A percentile compares a stretch with the other conserved stretches of the same genome.
Evolutionary conservation across 2,329 filamentous ascomycete genomes (phyloP).

Genomic region (Colletotrichum neosansevieriae): DNA sequence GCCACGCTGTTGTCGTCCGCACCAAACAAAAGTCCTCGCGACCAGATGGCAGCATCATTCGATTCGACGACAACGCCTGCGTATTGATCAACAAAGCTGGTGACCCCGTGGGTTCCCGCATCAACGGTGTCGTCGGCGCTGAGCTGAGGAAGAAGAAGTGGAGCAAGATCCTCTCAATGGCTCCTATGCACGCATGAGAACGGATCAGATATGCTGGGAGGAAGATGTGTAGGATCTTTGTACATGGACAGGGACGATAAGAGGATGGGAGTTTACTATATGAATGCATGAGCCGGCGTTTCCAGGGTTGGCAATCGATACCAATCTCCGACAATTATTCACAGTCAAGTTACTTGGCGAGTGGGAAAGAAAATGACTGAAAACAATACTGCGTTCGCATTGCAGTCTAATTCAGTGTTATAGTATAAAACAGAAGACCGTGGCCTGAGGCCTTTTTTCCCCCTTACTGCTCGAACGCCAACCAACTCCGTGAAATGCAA

Average conservation of each 20-base stretch:
- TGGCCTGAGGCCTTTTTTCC: conserved; percentile 9
- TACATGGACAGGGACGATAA: conserved; percentile 26
- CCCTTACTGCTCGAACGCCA: conserved; percentile 21
- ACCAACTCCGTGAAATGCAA: conserved; percentile 35
- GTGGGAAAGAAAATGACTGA: not conserved
- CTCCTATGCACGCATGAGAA: conserved; percentile 73
- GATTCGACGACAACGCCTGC: conserved; percentile 98
- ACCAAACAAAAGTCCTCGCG: conserved; percentile 89
- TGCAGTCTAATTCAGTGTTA: not conserved
- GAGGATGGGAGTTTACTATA: conserved; percentile 29
- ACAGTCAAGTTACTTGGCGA: conserved; percentile 15
- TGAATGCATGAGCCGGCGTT: conserved; percentile 40
- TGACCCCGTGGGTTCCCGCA: conserved; percentile 91
- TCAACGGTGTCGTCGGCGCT: conserved; percentile 91
- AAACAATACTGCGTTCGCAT: not conserved
- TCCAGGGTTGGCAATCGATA: conserved; percentile 36
- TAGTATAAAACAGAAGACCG: not conserved
- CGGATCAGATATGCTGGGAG: not conserved
- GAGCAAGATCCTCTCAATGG: conserved; percentile 98
- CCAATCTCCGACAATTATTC: conserved; percentile 35
- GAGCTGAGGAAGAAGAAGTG: conserved; percentile 94
- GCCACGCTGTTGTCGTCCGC: conserved; percentile 94
- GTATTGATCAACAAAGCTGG: conserved; percentile 97
- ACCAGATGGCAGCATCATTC: conserved; percentile 88
- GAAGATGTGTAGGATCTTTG: conserved; percentile 23